Evolutionary conservation across 768 basidiomycete genomes (phyloP), one percentile per base, ranked within the genome.

Genomic region (Coprinellus micaceus): DNA sequence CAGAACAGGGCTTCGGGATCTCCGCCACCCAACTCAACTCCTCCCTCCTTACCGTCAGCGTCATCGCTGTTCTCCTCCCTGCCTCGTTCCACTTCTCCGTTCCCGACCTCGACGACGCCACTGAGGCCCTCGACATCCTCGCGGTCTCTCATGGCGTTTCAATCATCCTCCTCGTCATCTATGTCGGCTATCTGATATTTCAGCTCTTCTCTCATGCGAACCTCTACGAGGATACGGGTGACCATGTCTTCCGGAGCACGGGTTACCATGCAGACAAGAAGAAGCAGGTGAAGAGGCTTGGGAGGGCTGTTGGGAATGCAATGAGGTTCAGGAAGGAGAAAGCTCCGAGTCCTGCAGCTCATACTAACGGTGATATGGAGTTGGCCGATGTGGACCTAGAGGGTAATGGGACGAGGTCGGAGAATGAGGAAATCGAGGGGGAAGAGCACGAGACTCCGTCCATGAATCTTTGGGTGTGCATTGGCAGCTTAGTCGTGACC

Each of bases 31-130:
- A 90, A 61, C 68, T 90, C 39, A 85, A 91, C 54, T 86, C 88
- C 1, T 85, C 88, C 1, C 73, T 93, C 30, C 69, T 93, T 19
- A 86, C 80, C 51, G 77, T 92, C 55, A 89, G 88, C 57, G 90
- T 91, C n/a, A 84, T 87, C 13, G 91, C 86, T 10, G 76, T 93
- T n/a, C 73, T 92, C 11, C 67, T 93, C 4, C 90, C 90, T 2
- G 84, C 84, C 2, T 91, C 87, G 1, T 93, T 87, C 67, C 82
- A 89, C 60, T 83, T 88, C 59, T 73, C 81, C 6, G 70, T 70
- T 41, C 58, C 62, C 2, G 9, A 58, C 22, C 53, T 70, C 2
- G 56, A 64, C 40, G 53, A 64, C 53, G 44, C 69, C 33, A 43
- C 58, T 49, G 76, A 81, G 58, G 63, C 56, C 15, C 43, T 60